Evolutionary conservation across 306 rosid species (phyloP).

Genomic region (Albizia julibrissin): DNA sequence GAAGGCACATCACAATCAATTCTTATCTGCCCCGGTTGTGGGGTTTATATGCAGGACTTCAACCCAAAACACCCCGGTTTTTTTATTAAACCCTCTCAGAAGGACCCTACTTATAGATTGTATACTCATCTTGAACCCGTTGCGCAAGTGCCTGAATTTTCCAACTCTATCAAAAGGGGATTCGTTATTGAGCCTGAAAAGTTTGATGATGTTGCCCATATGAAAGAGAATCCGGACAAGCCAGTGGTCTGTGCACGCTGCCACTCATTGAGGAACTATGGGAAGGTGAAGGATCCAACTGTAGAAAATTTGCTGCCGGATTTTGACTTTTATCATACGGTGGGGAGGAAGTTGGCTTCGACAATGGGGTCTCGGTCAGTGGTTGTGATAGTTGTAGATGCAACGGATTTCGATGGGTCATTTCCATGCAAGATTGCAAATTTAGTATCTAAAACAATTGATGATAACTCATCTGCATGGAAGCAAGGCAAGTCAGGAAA

Average conservation of each 20-base stretch:
- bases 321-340: slow-evolving; percentile 83
- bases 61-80: slow-evolving; percentile 82
- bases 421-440: slow-evolving; percentile 79
- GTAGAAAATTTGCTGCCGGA: slow-evolving; percentile 87
- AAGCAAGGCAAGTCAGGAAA: slow-evolving; percentile 84
- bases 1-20: slow-evolving; percentile 47
- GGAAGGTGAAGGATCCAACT: slow-evolving; percentile 84
- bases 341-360: slow-evolving; percentile 75
- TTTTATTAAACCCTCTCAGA: slow-evolving; percentile 71
- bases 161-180: slow-evolving; percentile 72
- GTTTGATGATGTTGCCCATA: slow-evolving; percentile 23
- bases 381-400: slow-evolving; percentile 87
- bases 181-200: slow-evolving; percentile 54
- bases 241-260: slow-evolving; percentile 89
- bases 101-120: slow-evolving; percentile 57
- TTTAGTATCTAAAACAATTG: slow-evolving; percentile 71
- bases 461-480: slow-evolving; percentile 68
- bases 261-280: slow-evolving; percentile 87
- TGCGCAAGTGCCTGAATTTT: slow-evolving; percentile 66
- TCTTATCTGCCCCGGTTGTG: slow-evolving; percentile 85
- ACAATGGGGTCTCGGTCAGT: slow-evolving; percentile 67
- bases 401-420: slow-evolving; percentile 86
- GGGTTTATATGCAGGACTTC: slow-evolving; percentile 77
- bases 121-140: slow-evolving; percentile 56
- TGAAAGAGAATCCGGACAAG: slow-evolving; percentile 45